These are phyloP conservation scores for Periglandula ipomoeae DNA, from an alignment of 2,329 filamentous ascomycete species.

Conservation along the genomic window DNA sequence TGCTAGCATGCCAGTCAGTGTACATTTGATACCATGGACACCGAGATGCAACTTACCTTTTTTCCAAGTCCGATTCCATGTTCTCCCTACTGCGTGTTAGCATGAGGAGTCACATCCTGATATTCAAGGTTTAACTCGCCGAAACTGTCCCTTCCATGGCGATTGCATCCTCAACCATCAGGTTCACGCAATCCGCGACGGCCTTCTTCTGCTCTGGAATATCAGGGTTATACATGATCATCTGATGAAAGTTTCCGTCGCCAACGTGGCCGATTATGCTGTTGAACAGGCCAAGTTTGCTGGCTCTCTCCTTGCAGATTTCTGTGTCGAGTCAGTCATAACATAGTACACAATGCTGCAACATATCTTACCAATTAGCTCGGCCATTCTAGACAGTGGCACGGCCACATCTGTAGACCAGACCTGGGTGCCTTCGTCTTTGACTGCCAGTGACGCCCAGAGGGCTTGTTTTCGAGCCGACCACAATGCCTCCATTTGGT, in stretches of 20 bases:
- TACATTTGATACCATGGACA: neutral
- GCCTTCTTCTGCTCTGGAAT: constrained; percentile 46
- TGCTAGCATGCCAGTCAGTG: constrained; percentile 14
- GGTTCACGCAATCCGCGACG: constrained; percentile 51
- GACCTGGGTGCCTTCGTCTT: constrained; percentile 49
- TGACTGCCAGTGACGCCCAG: constrained; percentile 62
- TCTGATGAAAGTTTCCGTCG: constrained; percentile 65
- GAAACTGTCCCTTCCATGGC: constrained; percentile 65
- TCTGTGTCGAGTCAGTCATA: constrained; percentile 30
- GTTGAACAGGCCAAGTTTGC: constrained; percentile 50
- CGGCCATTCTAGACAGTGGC: constrained; percentile 59
- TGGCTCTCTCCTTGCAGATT: constrained; percentile 56
- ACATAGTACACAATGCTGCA: neutral
- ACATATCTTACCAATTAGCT: constrained; percentile 46
- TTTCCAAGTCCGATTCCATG: constrained; percentile 65
- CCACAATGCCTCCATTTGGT: constrained; percentile 64
- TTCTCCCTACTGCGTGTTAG: constrained; percentile 37
- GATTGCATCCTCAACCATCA: constrained; percentile 61
- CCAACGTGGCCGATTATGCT: constrained; percentile 66
- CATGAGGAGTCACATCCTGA: neutral
- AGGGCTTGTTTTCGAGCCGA: constrained; percentile 66
- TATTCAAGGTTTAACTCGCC: constrained; percentile 22
- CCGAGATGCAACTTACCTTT: constrained; percentile 41
- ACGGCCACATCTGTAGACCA: constrained; percentile 81
- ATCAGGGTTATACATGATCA: constrained; percentile 32